Base-by-base conservation (phyloP, 2,329 filamentous ascomycete species). In the Phymatotrichopsis omnivora region DNA sequence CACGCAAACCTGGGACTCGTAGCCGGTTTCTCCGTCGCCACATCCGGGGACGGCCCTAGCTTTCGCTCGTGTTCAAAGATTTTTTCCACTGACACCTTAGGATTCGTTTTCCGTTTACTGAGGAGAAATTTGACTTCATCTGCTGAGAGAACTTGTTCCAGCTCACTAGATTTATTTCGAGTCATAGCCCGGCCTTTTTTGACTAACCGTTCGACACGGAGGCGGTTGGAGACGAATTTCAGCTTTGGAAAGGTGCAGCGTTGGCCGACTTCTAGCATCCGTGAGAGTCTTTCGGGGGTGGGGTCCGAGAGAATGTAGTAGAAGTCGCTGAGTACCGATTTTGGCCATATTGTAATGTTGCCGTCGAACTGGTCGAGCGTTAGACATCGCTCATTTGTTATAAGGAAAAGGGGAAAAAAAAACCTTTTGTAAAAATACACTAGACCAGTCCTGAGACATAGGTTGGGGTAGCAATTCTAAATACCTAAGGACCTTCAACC, bases 311-410 rank as follows among this genome's bases (percentile, higher is more conserved):
- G 72, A 51, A 98, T 93, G 57, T 84, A 76, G 61, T 73, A 78
- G 61, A 95, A 93, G 65, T 98, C 91, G 1, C 77, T 81, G 1
- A 76, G 67, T 3, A 78, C 68, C 10, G 78, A 80, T 62, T 86
- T 85, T 6, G 91, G 91, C 87, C 89, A 96, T 60, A 98, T 87
- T 10, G 91, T 98, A 53, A 96, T 82, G 7, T 85, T 96, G 22
- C 91, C 91, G 53, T 81, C 82, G 63, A 98, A 98, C 47, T n/a
- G n/a, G n/a, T n/a, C n/a, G n/a, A n/a, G n/a, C n/a, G n/a, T n/a
- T n/a, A n/a, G n/a, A n/a, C n/a, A n/a, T n/a, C n/a, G n/a, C n/a
- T n/a, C n/a, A n/a, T n/a, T n/a, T n/a, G n/a, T n/a, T n/a, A n/a
- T n/a, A n/a, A n/a, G n/a, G n/a, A n/a, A n/a, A n/a, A n/a, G n/a